Percentiles rank a stretch among this genome's conserved stretches.
Conservation (phyloP, 805 yeast genomes). For the Barnettozyma sucrosica region DNA sequence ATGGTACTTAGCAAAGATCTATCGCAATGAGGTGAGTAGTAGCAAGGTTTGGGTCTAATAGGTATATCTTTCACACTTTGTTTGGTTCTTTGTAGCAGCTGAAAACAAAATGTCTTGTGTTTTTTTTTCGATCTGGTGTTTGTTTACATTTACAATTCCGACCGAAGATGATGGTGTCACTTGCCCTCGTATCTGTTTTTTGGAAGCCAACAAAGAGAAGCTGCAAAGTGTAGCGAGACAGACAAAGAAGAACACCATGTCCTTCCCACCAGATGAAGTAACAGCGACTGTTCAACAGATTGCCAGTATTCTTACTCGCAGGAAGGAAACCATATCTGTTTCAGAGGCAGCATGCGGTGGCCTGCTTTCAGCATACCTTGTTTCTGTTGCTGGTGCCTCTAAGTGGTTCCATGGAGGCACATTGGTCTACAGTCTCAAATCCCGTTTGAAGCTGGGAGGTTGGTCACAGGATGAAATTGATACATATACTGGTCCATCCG, state of each 20-base stretch:
- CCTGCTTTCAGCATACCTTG: conserved; percentile 69
- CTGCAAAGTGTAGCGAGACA: background rate
- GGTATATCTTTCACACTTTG: background rate
- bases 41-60: background rate
- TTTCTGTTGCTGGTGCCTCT: conserved; percentile 83
- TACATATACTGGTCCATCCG: conserved; percentile 77
- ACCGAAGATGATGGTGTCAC: background rate
- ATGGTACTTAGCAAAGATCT: background rate
- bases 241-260: background rate
- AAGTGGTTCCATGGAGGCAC: conserved; percentile 81
- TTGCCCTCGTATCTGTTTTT: background rate
- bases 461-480: conserved; percentile 70
- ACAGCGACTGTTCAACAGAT: conserved; percentile 47
- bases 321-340: conserved; percentile 65
- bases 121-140: background rate
- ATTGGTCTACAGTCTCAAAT: conserved; percentile 68
- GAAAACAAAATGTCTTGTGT: background rate
- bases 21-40: background rate
- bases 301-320: conserved; percentile 45
- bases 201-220: background rate
- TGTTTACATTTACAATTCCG: background rate
- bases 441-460: conserved; percentile 69
- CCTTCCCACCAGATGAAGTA: conserved; percentile 59
- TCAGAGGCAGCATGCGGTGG: conserved; percentile 94
- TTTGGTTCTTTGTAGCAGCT: background rate